Conservation (phyloP, 2,329 filamentous ascomycete species). For the Paecilomyces sp. region DNA sequence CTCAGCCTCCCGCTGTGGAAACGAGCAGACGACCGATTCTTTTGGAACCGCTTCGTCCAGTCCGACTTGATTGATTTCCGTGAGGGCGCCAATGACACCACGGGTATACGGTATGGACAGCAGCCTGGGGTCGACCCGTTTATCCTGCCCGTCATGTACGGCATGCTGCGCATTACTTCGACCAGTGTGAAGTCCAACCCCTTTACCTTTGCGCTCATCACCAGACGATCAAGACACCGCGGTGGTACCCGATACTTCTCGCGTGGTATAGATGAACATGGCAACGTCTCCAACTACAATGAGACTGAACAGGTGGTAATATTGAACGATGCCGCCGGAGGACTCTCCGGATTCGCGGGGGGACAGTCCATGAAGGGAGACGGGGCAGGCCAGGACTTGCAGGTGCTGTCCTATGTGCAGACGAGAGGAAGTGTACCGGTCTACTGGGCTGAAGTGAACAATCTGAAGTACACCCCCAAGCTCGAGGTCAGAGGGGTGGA, state of each 20-base stretch:
- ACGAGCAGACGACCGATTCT: slow-evolving; percentile 92
- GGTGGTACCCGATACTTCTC: slow-evolving; percentile 94
- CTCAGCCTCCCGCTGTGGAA: slow-evolving; percentile 73
- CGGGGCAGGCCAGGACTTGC: slow-evolving; percentile 63
- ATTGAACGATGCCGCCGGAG: slow-evolving; percentile 71
- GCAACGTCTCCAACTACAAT: slow-evolving; percentile 97
- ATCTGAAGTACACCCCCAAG: slow-evolving; percentile 81
- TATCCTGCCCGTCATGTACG: slow-evolving; percentile 92
- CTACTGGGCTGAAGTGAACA: slow-evolving; percentile 95
- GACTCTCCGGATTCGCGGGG: slow-evolving; percentile 72
- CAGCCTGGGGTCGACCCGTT: slow-evolving; percentile 80
- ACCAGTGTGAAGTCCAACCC: slow-evolving; percentile 79
- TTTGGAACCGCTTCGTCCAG: slow-evolving; percentile 94
- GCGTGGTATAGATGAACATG: slow-evolving; percentile 84
- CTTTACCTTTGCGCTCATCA: slow-evolving; percentile 80
- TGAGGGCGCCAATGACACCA: slow-evolving; percentile 44
- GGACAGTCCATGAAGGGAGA: slow-evolving; percentile 64
- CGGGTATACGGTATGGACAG: slow-evolving; percentile 41
- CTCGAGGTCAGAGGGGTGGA: slow-evolving; percentile 83
- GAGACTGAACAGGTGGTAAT: slow-evolving; percentile 93
- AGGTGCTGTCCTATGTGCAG: slow-evolving; percentile 91
- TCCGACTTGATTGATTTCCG: slow-evolving; percentile 88
- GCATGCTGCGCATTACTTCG: slow-evolving; percentile 85
- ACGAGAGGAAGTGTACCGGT: slow-evolving; percentile 93
- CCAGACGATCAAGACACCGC: slow-evolving; percentile 77